These are phyloP conservation scores for Phlyctochytrium planicorne DNA, from an alignment of 192 early-diverging fungal species.

Conservation along the genomic window DNA sequence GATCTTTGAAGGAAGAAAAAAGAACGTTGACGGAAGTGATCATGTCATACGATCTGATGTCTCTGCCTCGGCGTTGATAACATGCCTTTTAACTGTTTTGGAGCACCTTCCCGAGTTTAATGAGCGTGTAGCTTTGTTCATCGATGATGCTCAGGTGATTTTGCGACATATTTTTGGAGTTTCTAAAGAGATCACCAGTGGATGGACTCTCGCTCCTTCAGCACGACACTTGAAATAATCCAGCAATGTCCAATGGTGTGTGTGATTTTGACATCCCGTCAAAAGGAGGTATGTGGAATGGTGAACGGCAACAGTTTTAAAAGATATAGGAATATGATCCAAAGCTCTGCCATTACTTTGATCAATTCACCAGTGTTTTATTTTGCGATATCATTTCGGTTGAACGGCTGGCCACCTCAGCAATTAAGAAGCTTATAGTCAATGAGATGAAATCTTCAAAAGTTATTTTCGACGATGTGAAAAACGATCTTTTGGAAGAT, in stretches of 20 bases:
- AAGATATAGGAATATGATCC: background rate
- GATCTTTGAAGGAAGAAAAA: background rate
- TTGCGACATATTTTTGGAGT: too few relatives aligned
- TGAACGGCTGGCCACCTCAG: too few relatives aligned
- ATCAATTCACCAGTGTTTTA: too few relatives aligned
- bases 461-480: too few relatives aligned
- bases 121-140: background rate
- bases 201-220: constrained; percentile 3
- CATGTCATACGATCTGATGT: background rate
- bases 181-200: too few relatives aligned
- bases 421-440: too few relatives aligned
- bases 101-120: background rate
- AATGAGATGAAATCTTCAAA: too few relatives aligned
- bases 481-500: too few relatives aligned
- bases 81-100: background rate
- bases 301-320: background rate
- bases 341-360: too few relatives aligned
- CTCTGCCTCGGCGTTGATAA: background rate
- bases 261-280: background rate
- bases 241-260: background rate
- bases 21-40: background rate
- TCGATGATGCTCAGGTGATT: constrained; percentile 16
- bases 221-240: constrained; percentile 6
- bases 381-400: too few relatives aligned
- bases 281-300: background rate